phyloP scores from a whole-genome alignment of 1,284 basidiomycete genomes.

The Austroboletus niveus region DNA sequence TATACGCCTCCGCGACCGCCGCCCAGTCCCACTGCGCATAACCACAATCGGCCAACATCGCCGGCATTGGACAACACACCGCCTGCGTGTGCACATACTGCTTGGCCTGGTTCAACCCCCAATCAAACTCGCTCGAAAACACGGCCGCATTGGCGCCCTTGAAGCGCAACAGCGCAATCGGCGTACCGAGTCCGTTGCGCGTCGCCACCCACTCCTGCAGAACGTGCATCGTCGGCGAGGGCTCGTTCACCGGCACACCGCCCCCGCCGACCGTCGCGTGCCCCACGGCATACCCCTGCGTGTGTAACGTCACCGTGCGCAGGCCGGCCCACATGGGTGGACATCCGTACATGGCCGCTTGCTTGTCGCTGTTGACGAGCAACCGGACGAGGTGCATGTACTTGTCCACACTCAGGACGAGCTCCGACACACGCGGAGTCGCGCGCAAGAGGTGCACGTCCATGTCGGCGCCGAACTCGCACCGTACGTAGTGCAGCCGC shows the following conservation, averaged over 20 bases:
- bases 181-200: slow-evolving; percentile 19
- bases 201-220: slow-evolving; percentile 29
- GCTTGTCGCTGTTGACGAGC: slow-evolving; percentile 35
- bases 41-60: slow-evolving; percentile 24
- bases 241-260: slow-evolving; percentile 30
- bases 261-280: slow-evolving; percentile 15
- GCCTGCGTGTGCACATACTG: slow-evolving; percentile 26
- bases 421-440: slow-evolving; percentile 28
- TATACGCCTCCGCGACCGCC: slow-evolving; percentile 29
- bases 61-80: slow-evolving; percentile 17
- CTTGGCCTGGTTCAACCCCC: slow-evolving; percentile 27
- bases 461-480: slow-evolving; percentile 33
- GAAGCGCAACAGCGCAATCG: slow-evolving; percentile 26
- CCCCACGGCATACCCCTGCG: slow-evolving; percentile 26
- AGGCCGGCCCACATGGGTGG: slow-evolving; percentile 29
- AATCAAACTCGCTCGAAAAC: slow-evolving; percentile 31
- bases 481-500: slow-evolving; percentile 28
- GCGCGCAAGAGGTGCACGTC: slow-evolving; percentile 33
- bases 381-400: slow-evolving; percentile 31
- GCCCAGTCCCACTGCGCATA: slow-evolving; percentile 33
- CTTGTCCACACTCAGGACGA: slow-evolving; percentile 31
- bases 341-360: slow-evolving; percentile 28
- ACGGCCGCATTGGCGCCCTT: slow-evolving; percentile 32
- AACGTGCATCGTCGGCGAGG: slow-evolving; percentile 31
- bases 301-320: slow-evolving; percentile 29